A percentile compares a stretch with the other conserved stretches of the same genome.
These are phyloP conservation scores for Phoenix dactylifera DNA, from an alignment of 176 grass and related monocot genomes.

Conservation along the genomic window DNA sequence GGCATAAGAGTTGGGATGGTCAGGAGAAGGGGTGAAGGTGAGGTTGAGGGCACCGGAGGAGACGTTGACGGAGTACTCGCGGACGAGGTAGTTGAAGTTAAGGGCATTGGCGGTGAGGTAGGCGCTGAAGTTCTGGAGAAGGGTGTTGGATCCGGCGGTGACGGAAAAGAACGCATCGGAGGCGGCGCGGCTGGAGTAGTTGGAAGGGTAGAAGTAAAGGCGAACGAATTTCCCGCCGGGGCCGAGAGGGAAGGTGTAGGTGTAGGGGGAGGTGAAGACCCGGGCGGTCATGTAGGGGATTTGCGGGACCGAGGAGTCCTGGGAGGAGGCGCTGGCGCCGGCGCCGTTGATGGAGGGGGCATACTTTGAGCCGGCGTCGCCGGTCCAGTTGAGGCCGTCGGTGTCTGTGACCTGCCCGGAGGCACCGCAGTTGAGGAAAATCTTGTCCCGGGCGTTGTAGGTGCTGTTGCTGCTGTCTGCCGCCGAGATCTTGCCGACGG, in stretches of 20 bases:
- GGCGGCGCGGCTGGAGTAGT: slow-evolving; percentile 16
- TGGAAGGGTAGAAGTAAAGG: slow-evolving; percentile 58
- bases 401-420: neutral
- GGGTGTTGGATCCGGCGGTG: slow-evolving; percentile 6
- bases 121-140: slow-evolving; percentile 49
- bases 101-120: slow-evolving; percentile 16
- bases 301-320: slow-evolving; percentile 19
- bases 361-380: slow-evolving; percentile 38
- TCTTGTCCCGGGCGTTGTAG: neutral
- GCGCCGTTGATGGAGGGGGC: slow-evolving; percentile 25
- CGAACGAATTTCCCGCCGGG: slow-evolving; percentile 48
- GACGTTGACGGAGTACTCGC: slow-evolving; percentile 51
- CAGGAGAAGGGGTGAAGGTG: slow-evolving; percentile 36
- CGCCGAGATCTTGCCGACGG: neutral
- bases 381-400: slow-evolving; percentile 24
- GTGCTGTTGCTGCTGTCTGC: slow-evolving; percentile 12
- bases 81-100: slow-evolving; percentile 11
- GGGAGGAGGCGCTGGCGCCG: neutral
- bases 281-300: neutral
- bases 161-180: slow-evolving; percentile 39
- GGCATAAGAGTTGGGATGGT: slow-evolving; percentile 32
- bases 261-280: slow-evolving; percentile 39
- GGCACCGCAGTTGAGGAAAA: slow-evolving; percentile 44
- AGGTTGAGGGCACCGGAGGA: slow-evolving; percentile 30
- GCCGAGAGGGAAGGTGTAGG: slow-evolving; percentile 47